A percentile compares a stretch with the other conserved stretches of the same genome.
Conservation (phyloP, 768 basidiomycete genomes). For the Wakefieldia striispora region DNA sequence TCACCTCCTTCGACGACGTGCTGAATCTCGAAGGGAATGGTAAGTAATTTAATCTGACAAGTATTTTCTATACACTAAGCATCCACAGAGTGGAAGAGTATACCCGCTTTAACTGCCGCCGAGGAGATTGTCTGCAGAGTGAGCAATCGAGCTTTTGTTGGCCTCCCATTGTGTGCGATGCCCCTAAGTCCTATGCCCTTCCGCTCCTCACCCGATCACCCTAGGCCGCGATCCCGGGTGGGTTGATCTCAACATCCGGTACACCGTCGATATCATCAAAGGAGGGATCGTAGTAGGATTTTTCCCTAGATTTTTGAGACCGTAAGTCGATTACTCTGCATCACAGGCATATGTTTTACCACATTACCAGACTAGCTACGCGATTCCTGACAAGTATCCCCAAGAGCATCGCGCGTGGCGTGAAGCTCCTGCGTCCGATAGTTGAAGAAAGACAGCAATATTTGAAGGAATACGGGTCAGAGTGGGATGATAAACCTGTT, state of each 20-base stretch:
- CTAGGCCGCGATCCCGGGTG: constrained; percentile 41
- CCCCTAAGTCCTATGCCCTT: background rate
- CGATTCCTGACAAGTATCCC: constrained; percentile 10
- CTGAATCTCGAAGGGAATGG: constrained; percentile 24
- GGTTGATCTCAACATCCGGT: constrained; percentile 26
- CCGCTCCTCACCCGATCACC: background rate
- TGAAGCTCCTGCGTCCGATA: constrained; percentile 23
- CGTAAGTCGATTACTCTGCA: constrained; percentile 18
- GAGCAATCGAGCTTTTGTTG: constrained; percentile 47
- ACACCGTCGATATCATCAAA: constrained; percentile 28
- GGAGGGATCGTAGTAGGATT: constrained; percentile 21
- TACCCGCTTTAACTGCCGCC: constrained; percentile 28
- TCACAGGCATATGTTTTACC: background rate
- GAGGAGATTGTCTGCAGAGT: constrained; percentile 40
- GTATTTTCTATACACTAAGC: background rate
- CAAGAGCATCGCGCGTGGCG: constrained; percentile 2
- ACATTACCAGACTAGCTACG: constrained; percentile 15
- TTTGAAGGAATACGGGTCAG: constrained; percentile 21
- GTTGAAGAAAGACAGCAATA: constrained; percentile 27
- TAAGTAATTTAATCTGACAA: background rate
- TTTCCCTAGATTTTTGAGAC: constrained; percentile 34
- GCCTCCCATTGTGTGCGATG: constrained; percentile 41
- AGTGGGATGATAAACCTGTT: constrained; percentile 33
- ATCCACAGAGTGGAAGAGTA: constrained; percentile 37
- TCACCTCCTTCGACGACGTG: constrained; percentile 36